Base-by-base conservation (phyloP, 2,329 filamentous ascomycete species). In the Metarhizium guizhouense region DNA sequence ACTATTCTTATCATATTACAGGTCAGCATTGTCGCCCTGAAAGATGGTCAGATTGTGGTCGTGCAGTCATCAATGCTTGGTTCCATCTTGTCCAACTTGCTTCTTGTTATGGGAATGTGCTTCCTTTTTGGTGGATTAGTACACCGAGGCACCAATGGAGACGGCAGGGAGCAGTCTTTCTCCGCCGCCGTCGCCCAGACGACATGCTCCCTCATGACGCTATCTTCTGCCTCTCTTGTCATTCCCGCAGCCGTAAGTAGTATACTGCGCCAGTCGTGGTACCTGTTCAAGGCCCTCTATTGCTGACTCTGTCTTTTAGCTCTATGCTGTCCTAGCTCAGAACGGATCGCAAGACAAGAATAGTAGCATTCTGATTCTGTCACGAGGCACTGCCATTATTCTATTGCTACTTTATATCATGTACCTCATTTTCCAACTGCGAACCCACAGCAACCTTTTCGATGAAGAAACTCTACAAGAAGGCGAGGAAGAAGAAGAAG, bases 31-130 rank as follows among this genome's bases (percentile, higher is more conserved):
- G 87, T 97, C 60, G 94, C 94, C 18, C 80, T 99, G 49, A 83
- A 78, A 61, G 84, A 94, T 63, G 84, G 85, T 60, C 88, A 97
- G 73, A 95, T 96, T 67, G 86, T 93, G 64, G 92, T 97, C 61
- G 93, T 97, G n/a, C 94, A 97, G 74, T 88, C 93, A 20, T 95
- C 90, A 60, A 97, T 97, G 92, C 84, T 97, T 38, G 93, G 94
- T 51, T 95, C 89, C 66, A 95, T 97, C 63, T 78, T 97, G 43
- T 96, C 93, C 61, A 97, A 97, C 72, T 86, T 96, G 61, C 80
- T 97, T 7, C 83, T 97, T 25, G 93, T 91, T 50, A 80, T 91
- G 67, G 87, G 87, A 63, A 89, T 88, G 78, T 90, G 87, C 71
- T 90, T 90, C 74, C 76, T 91, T 61, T 80, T 88, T 55, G 88